These are phyloP conservation scores for Rhizopus stolonifer DNA, from an alignment of 371 early-diverging fungal species.

Conservation along the genomic window DNA sequence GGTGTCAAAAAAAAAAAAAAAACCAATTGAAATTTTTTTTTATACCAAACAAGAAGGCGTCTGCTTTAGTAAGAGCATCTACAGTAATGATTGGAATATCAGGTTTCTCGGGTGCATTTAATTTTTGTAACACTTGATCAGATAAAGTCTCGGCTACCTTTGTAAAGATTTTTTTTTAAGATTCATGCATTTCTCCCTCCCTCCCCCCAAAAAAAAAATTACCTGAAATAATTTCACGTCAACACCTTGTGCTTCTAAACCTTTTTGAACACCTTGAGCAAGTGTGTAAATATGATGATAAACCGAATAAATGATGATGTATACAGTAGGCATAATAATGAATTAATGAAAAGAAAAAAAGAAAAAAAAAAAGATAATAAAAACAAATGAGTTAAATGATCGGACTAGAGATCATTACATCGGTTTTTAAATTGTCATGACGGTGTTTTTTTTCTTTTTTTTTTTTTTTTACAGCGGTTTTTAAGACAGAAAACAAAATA, in stretches of 20 bases:
- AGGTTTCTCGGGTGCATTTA: slow-evolving; percentile 67
- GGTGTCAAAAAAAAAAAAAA: too few relatives aligned
- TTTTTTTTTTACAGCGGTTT: too few relatives aligned
- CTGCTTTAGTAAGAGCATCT: slow-evolving; percentile 61
- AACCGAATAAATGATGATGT: slow-evolving; percentile 67
- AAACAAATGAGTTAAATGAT: background rate
- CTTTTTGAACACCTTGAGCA: slow-evolving; percentile 58
- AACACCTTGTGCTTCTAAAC: slow-evolving; percentile 55
- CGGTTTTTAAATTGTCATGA: too few relatives aligned
- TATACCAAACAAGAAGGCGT: slow-evolving; percentile 78
- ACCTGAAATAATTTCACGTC: slow-evolving; percentile 62
- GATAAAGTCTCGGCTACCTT: slow-evolving; percentile 62
- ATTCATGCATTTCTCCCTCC: background rate
- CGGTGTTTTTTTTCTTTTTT: too few relatives aligned
- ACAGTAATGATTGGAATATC: slow-evolving; percentile 65
- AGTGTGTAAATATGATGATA: slow-evolving; percentile 77
- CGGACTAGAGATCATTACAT: too few relatives aligned
- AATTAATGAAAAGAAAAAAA: background rate
- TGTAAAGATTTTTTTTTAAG: background rate
- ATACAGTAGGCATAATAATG: slow-evolving; percentile 38
- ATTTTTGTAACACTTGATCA: slow-evolving; percentile 63
- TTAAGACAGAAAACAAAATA: too few relatives aligned
- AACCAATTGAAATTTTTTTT: too few relatives aligned
- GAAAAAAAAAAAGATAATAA: background rate
- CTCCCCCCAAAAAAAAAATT: background rate